Evolutionary conservation across 75 land plant species (phyloP), one percentile per base, ranked within the genome.

Genomic region (Pinus tabuliformis): DNA sequence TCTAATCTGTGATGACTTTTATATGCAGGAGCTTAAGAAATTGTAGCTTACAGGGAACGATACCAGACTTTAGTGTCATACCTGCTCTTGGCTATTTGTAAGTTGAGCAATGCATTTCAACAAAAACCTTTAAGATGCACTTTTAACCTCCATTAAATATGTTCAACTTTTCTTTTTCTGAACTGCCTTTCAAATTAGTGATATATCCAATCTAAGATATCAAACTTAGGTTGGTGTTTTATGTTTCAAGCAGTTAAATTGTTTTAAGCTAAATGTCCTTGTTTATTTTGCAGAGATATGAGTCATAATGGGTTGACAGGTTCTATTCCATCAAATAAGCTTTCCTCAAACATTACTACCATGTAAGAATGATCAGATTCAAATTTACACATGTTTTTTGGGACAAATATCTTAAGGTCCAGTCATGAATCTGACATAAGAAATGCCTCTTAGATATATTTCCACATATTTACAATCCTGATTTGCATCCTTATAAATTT

Each of bases 21-120:
- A 5, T 49, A 62, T 76, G 26, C 86, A 93, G 96, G 92, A 94
- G 97, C 66, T 80, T 91, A 45, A 91, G 94, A 64, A 93, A 93
- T 79, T 93, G 96, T 74, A 82, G 75, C 74, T 80, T 91, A 70
- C 78, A 65, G 80, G 94, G 94, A 78, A 36, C 78, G 18, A 76
- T 91, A n/a, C 94, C 94, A 39, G 83, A 91, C 56, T 33, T 89
- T 20, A 84, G 85, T 81, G 64, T 76, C 5, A 81, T 90, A 36
- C 75, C 90, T 22, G 21, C 64, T 17, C 81, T 90, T 26, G 78
- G 68, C 7, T 88, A 86, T 73, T 57, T 91, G 93, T 91, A 77
- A 86, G 93, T 88, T 18, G 4, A 66, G 42, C 49, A 68, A 18
- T 68, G 54, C n/a, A 37, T 68, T 68, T 39, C 49, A 45, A 68